Evolutionary conservation across 208 protist genomes (phyloP).

Genomic region (Porcisia deanei): DNA sequence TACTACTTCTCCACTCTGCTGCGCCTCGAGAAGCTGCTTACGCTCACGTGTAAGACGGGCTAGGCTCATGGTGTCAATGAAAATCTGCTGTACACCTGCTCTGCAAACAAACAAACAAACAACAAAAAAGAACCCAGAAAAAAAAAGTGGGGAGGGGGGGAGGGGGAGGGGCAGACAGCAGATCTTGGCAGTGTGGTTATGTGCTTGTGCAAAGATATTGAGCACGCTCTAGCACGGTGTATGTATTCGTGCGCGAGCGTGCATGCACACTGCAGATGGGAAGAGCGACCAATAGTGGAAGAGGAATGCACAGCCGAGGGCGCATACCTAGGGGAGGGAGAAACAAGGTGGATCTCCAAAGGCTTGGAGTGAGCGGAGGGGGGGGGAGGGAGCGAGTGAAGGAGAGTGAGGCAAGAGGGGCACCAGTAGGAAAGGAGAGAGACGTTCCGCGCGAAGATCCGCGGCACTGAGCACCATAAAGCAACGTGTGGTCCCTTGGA

Average conservation of each 20-base stretch:
- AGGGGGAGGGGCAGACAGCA: not conserved
- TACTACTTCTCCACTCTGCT: conserved; percentile 4
- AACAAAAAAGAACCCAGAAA: not conserved
- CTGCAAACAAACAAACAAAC: not conserved
- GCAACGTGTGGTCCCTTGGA: not conserved
- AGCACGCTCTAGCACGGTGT: not conserved
- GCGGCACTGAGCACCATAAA: not conserved
- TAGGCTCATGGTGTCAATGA: conserved; percentile 28
- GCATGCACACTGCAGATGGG: not conserved
- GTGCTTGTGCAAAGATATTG: not conserved
- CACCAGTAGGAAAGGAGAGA: not conserved
- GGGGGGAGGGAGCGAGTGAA: not conserved
- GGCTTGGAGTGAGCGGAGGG: too few species aligned
- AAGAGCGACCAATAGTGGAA: not conserved
- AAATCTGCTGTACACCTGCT: not conserved
- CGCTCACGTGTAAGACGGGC: conserved; percentile 35
- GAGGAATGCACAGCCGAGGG: not conserved
- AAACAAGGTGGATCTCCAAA: too few species aligned
- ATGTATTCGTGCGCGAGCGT: not conserved
- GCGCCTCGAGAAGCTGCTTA: conserved; percentile 30
- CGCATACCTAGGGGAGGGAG: not conserved
- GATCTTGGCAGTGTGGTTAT: not conserved
- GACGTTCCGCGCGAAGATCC: not conserved
- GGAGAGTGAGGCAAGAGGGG: too few species aligned
- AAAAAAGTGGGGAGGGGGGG: not conserved